phyloP scores from a whole-genome alignment of 1,284 basidiomycete species.

The Pisolithus thermaeus region DNA sequence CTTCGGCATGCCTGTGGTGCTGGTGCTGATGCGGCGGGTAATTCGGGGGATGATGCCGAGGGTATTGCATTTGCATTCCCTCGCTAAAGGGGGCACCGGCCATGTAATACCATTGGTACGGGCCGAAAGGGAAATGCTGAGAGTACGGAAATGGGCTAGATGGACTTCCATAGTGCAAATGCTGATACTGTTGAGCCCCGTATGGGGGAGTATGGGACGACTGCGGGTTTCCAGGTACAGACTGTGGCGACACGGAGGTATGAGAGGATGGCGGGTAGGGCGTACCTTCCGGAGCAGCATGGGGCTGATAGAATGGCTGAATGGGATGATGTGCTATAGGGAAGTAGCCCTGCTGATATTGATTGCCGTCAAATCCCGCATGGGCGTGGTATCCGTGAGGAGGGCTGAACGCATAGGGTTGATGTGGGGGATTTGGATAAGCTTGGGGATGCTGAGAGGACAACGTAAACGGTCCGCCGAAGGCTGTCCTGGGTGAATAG shows the following conservation, averaged over 20 bases:
- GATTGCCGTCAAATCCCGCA: constrained; percentile 22
- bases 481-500: constrained; percentile 34
- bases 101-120: constrained; percentile 48
- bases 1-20: constrained; percentile 16
- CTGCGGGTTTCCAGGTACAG: constrained; percentile 11
- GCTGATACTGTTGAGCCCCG: constrained; percentile 32
- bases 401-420: constrained; percentile 31
- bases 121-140: constrained; percentile 36
- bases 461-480: constrained; percentile 44
- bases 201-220: constrained; percentile 28
- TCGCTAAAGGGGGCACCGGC: constrained; percentile 33
- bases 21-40: constrained; percentile 19
- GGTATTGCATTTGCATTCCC: constrained; percentile 30
- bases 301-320: constrained; percentile 29
- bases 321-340: constrained; percentile 28
- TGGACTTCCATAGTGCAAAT: constrained; percentile 35
- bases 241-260: constrained; percentile 1
- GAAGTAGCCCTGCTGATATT: constrained; percentile 32
- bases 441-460: constrained; percentile 35
- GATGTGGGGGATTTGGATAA: constrained; percentile 31
- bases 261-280: constrained; percentile 18
- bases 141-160: constrained; percentile 37
- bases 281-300: constrained; percentile 6
- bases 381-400: constrained; percentile 29
- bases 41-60: constrained; percentile 33